Base-by-base conservation (phyloP, 352 stramenopile genomes). In the Phytophthora europaea region DNA sequence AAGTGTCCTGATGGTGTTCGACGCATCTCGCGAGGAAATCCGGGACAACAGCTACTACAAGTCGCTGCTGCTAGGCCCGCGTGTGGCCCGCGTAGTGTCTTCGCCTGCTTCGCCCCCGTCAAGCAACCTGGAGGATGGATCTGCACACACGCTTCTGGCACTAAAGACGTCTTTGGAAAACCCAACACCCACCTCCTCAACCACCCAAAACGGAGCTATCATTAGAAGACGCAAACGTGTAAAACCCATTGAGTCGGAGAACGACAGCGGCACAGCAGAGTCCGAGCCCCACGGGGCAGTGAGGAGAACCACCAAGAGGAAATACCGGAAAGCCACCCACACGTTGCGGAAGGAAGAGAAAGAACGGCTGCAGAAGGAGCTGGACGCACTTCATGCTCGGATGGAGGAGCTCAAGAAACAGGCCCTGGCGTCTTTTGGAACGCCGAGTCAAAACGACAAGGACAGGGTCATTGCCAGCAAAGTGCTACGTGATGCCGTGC, bases 311-410 rank as follows among this genome's bases (percentile, higher is more conserved):
- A 64, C 57, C n/a, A 76, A 75, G 26, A 63, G 61, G 50, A 75
- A 76, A 66, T 77, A 76, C 34, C 64, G 73, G 9, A 83, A 83
- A 63, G 70, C 76, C 59, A 83, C 76, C 10, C 73, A 83, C 38
- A 83, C 73, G 0, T 52, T 83, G 48, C 73, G 76, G 33, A 83
- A 83, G 50, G 76, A 83, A 31, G 73, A 81, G 60, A 83, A 83
- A 23, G 66, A 79, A 43, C 47, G 59, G 31, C 63, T 83, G 13
- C 38, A 77, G 45, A 72, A 58, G 1, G 72, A 82, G 13, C 53
- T 82, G 26, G 38, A 63, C 0, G 40, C 52, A 43, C 65, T 82
- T 7, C 55, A 77, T 23, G 33, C 65, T 33, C 26, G 67, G 34
- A 74, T 81, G 63, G 53, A 74, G 18, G 45, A 76, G 34, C 67